phyloP scores from a whole-genome alignment of 2,329 filamentous ascomycete genomes.

The Monosporascus sp. region DNA sequence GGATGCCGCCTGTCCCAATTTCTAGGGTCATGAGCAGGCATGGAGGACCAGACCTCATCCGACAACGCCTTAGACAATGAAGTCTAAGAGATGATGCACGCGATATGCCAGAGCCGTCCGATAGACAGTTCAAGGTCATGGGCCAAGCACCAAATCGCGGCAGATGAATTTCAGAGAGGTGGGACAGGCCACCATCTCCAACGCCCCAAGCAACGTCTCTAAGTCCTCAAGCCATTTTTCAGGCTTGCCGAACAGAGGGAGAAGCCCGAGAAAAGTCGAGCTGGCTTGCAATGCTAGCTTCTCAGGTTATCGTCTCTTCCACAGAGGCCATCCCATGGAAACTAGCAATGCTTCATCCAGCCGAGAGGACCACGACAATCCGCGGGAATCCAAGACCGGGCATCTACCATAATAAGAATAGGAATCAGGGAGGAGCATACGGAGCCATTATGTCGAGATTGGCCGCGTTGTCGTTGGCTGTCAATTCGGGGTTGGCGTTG shows the following conservation, averaged over 20 bases:
- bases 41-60: conserved; percentile 52
- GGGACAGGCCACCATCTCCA: conserved; percentile 65
- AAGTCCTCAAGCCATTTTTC: conserved; percentile 41
- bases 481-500: conserved; percentile 16
- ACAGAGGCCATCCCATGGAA: conserved; percentile 24
- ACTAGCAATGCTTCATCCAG: conserved; percentile 49
- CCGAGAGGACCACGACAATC: conserved; percentile 82
- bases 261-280: conserved; percentile 68
- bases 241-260: conserved; percentile 51
- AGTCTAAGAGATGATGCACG: conserved; percentile 40
- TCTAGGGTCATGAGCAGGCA: conserved; percentile 3
- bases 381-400: conserved; percentile 53
- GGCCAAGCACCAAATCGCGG: conserved; percentile 38
- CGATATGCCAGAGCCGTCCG: conserved; percentile 27
- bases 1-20: conserved; percentile 12
- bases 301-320: conserved; percentile 15
- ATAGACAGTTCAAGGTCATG: conserved; percentile 22
- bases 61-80: conserved; percentile 64
- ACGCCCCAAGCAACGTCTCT: conserved; percentile 65
- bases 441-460: conserved; percentile 31
- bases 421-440: conserved; percentile 31
- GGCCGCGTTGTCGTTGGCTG: conserved; percentile 11
- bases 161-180: conserved; percentile 76
- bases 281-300: conserved; percentile 52
- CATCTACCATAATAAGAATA: conserved; percentile 26